Evolutionary conservation across 2,329 filamentous ascomycete genomes (phyloP), one percentile per base, ranked within the genome.

Genomic region (Thelonectria discophora): DNA sequence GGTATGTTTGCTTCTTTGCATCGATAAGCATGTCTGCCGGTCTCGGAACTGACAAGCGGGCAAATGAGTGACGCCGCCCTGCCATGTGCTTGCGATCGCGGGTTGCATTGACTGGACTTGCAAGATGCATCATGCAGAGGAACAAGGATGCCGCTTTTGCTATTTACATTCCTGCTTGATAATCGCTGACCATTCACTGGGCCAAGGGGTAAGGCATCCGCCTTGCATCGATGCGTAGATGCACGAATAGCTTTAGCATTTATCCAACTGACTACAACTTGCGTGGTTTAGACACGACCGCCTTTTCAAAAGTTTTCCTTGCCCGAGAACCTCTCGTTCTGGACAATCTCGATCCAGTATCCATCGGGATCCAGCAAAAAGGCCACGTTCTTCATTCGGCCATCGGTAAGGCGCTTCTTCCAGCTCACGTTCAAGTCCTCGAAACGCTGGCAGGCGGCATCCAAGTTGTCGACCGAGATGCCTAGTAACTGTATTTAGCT

Each of bases 401-500:
- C 94, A 65, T 98, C 94, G 2, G 92, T 97, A 64, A 98, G 84
- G 67, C 92, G 86, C 88, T 98, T 98, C 88, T 97, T 97, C 92
- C 93, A 99, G 77, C 86, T 89, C 57, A 94, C 90, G 6, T 90
- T 86, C 73, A 92, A 81, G 57, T 88, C 86, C 75, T 98, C 95
- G 69, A 98, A 94, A 13, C 94, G 87, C 73, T 89, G 80, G 79
- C 94, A 97, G 10, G 95, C 94, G 8, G 90, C 90, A 55, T 95
- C 89, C n/a, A 98, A 75, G 74, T 97, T 88, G 74, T 98, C 94
- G 12, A 97, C 94, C 1, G 90, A 84, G 55, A 98, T 81, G 74
- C 88, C 88, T 91, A 52, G 7, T n/a, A 11, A 32, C 34, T 5
- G 7, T 21, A 20, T 8, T 77, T 30, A 76, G 71, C 30, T 45